Conservation (phyloP, 768 basidiomycete species). For the Auriscalpium vulgare region DNA sequence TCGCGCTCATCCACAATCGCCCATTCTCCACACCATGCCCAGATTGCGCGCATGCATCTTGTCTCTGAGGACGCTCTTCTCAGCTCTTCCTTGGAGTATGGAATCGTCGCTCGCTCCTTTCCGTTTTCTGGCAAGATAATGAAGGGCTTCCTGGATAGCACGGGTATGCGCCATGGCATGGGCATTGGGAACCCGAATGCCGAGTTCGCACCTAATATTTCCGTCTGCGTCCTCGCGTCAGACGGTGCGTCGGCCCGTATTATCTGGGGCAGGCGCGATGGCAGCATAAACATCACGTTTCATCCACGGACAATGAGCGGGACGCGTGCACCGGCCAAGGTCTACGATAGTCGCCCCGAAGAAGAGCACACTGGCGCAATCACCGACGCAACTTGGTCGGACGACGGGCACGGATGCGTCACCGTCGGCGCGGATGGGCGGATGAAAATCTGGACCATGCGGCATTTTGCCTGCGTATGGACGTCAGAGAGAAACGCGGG, state of each 20-base stretch:
- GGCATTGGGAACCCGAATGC: slow-evolving; percentile 70
- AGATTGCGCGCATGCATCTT: slow-evolving; percentile 51
- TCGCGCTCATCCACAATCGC: slow-evolving; percentile 53
- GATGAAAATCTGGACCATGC: slow-evolving; percentile 69
- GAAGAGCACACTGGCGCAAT: slow-evolving; percentile 64
- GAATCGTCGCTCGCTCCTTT: slow-evolving; percentile 64
- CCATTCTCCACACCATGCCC: slow-evolving; percentile 55
- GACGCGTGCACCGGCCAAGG: slow-evolving; percentile 33
- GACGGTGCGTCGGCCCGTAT: slow-evolving; percentile 60
- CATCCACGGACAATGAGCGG: slow-evolving; percentile 53
- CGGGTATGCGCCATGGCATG: slow-evolving; percentile 46
- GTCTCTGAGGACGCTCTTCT: slow-evolving; percentile 51
- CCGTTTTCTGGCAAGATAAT: slow-evolving; percentile 64
- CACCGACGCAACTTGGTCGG: slow-evolving; percentile 46
- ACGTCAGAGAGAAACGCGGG: slow-evolving; percentile 35
- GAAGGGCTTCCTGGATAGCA: slow-evolving; percentile 61
- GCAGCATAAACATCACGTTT: slow-evolving; percentile 56
- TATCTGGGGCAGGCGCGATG: slow-evolving; percentile 67
- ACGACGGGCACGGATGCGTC: slow-evolving; percentile 28
- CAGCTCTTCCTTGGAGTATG: slow-evolving; percentile 56
- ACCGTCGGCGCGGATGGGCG: slow-evolving; percentile 56
- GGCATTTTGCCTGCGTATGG: slow-evolving; percentile 52
- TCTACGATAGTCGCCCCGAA: slow-evolving; percentile 38
- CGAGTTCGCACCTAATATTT: slow-evolving; percentile 64
- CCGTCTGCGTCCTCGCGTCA: slow-evolving; percentile 48